Conservation (phyloP, 2,329 filamentous ascomycete genomes). For the Fusarium bulbicola region DNA sequence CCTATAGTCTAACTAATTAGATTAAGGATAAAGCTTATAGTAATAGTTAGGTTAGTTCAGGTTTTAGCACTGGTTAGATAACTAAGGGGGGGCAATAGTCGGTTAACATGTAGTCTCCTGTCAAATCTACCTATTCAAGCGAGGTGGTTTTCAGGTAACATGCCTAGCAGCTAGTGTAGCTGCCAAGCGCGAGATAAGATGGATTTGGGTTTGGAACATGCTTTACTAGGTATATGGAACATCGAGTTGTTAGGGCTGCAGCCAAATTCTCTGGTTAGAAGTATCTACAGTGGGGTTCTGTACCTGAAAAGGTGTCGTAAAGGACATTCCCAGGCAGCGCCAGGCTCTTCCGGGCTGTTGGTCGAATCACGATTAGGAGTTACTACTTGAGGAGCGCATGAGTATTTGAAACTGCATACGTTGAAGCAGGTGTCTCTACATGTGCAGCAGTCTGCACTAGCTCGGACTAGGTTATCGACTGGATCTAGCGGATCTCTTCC, state of each 20-base stretch:
- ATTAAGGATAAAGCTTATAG: too few species aligned
- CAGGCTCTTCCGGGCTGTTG: slow-evolving; percentile 30
- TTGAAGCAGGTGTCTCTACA: neutral
- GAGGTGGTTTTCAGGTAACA: neutral
- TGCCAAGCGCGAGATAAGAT: slow-evolving; percentile 23
- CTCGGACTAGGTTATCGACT: slow-evolving; percentile 32
- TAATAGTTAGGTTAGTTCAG: too few species aligned
- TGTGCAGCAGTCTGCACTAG: slow-evolving; percentile 3
- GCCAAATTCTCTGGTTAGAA: slow-evolving; percentile 3
- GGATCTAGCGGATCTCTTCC: slow-evolving; percentile 29
- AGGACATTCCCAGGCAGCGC: neutral
- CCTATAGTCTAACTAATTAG: too few species aligned
- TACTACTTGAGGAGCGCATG: neutral
- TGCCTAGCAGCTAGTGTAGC: neutral
- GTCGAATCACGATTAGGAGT: slow-evolving; percentile 9
- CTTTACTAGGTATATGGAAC: slow-evolving; percentile 1
- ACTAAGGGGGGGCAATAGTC: too few species aligned
- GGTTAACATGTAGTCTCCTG: too few species aligned
- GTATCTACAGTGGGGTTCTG: neutral
- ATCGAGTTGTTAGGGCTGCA: slow-evolving; percentile 2
- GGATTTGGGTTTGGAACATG: slow-evolving; percentile 19
- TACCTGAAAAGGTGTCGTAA: slow-evolving; percentile 1
- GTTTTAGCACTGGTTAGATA: too few species aligned
- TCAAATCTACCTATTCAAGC: neutral
- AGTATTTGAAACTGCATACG: neutral